Base-by-base conservation (phyloP, 768 basidiomycete genomes). In the Leucosporidium yakuticum region DNA sequence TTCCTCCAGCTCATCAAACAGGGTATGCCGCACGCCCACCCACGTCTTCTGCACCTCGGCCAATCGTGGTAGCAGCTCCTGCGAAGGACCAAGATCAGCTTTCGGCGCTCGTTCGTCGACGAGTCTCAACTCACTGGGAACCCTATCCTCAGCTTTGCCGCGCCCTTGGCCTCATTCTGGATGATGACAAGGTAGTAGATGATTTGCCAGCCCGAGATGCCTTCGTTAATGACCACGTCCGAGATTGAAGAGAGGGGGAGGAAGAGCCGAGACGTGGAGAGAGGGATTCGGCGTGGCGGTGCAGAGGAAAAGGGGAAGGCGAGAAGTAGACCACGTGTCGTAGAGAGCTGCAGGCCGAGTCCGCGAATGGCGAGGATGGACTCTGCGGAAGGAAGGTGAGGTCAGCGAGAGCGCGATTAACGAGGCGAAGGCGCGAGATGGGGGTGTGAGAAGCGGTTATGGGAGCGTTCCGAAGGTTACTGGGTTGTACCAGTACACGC, bases 191-290 rank as follows among this genome's bases (percentile, higher is more conserved):
- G 49, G 32, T 61, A 61, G 47, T 61, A 61, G 31, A 61, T 50
- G 60, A 61, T 61, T 5, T 27, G 21, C 60, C 60, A 61, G 31
- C 60, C 60, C 20, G 17, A 61, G 49, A 61, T 51, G 21, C 48
- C 60, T 14, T 61, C 60, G 29, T 61, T 50, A 31, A 61, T 61
- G 19, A 61, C 49, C 20, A 61, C 49, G 60, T 61, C 49, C 20
- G 48, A 49, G 60, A 61, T 50, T 48, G 60, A 61, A 20, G 60
- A 27, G 60, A 61, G 31, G 17, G 60, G 60, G 60, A 61, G 48
- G 49, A 61, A 61, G 31, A 60, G 59, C n/a, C 59, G 59, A 15
- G 59, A 60, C 44, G 59, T 47, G 25, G 59, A 60, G 44, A 60
- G 59, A 2, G 39, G 59, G 44, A 60, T 57, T 44, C 39, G 39